Evolutionary conservation across 2,329 filamentous ascomycete genomes (phyloP), one percentile per base, ranked within the genome.

Genomic region (Teratosphaeria viscida): DNA sequence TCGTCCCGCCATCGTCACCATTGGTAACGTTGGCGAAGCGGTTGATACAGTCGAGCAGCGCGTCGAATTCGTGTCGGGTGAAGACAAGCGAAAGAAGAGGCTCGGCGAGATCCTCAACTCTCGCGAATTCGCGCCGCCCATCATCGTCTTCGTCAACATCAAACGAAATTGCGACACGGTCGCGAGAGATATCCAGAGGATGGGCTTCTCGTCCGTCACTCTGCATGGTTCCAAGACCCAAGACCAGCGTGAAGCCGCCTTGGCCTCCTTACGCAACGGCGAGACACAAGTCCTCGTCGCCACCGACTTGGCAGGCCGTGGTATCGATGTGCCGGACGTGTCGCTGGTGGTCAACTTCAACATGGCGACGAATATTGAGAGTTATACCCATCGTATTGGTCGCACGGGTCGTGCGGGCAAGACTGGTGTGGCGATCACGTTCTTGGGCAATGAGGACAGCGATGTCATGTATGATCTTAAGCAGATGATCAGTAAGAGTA

Each of bases 131-230:
- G 80, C 83, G 7, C 84, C 92, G 8, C 94, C 94, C 16, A 95
- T 99, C 74, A 99, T 99, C 68, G 92, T 99, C 64, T 99, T 99
- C 73, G 94, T 99, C 83, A 99, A 99, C 76, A 96, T 97, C 85
- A 97, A 97, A 78, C 89, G 92, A 68, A 97, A 97, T 78, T 97
- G 92, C 78, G 94, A 99, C 73, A 89, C 90, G 61, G 88, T 99
- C 55, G 92, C 92, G 2, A 84, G 90, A 62, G 92, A 97, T 71
- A 94, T 99, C 79, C 94, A 95, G 72, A 83, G 88, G 57, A 94
- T 94, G 85, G 94, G 94, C 67, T 94, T 91, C 81, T 89, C 85
- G 23, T 85, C 88, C 7, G 92, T 95, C 68, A 96, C 92, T 0
- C 78, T 99, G 35, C 94, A 99, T 77, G 92, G 94, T 63, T 90